Evolutionary conservation across 2,329 filamentous ascomycete species (phyloP), one percentile per base, ranked within the genome.

Genomic region (Curvularia eragrostidis): DNA sequence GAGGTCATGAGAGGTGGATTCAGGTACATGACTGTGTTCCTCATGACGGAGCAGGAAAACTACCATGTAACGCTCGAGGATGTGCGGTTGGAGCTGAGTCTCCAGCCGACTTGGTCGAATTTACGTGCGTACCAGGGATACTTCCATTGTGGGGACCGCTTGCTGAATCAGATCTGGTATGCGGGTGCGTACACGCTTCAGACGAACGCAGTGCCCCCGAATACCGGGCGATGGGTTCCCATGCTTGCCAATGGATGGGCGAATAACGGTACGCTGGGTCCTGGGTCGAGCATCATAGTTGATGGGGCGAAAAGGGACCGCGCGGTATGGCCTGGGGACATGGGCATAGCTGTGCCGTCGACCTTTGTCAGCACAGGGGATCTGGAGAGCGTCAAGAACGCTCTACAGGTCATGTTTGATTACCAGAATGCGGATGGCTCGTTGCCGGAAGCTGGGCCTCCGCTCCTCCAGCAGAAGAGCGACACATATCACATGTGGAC

Each of bases 111-210:
- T 0, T 83, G 81, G 80, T 72, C 82, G 2, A 77, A 80, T 47
- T 61, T 79, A 7, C 68, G 70, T 7, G 75, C 76, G 2, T 78
- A 77, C 50, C 69, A 73, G 30, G 78, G 79, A 1, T 79, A 80
- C 34, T 70, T 72, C 36, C 54, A 66, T 10, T 67, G 53, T 9
- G 54, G 56, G n/a, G 62, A 68, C 23, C 78, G 82, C 32, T 66
- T 84, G 10, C 77, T 87, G 49, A 86, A 87, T 66, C 77, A 78
- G 6, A 83, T 85, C 47, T 86, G 84, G 84, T 86, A 86, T 60
- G 80, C 79, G 39, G 84, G 76, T n/a, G 77, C 75, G 13, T 78
- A 78, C 55, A 79, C 76, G 0, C 51, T 77, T 12, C 77, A 79
- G 30, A 77, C 75, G 1, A 77, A 77, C 32, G 67, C 67, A 5